Conservation (phyloP, 75 land plant genomes). For the Pinus albicaulis region DNA sequence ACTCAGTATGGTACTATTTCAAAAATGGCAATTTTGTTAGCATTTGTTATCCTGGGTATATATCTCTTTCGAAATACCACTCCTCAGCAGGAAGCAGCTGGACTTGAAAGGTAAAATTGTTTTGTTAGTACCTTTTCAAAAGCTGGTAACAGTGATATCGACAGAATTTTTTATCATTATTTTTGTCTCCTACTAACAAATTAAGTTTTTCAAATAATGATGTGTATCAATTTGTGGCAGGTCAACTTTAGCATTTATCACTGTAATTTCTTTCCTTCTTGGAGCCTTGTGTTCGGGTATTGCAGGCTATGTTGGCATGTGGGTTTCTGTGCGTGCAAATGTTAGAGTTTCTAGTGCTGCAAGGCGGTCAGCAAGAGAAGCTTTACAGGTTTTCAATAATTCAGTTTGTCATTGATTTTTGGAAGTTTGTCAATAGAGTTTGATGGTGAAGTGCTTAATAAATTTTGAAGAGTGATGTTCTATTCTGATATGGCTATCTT, state of each 20-base stretch:
- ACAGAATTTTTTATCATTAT: neutral
- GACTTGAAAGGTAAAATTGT: conserved; percentile 65
- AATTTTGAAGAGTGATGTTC: neutral
- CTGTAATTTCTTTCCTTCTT: conserved; percentile 87
- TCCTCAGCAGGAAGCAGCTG: conserved; percentile 92
- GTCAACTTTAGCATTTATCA: conserved; percentile 77
- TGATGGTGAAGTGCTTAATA: neutral
- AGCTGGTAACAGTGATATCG: conserved; percentile 4
- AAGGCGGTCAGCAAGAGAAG: conserved; percentile 95
- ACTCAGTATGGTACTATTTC: conserved; percentile 98
- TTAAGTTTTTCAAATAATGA: neutral
- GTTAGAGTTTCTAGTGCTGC: conserved; percentile 98
- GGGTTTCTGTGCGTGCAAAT: conserved; percentile 99
- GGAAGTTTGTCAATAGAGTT: neutral
- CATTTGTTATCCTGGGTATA: conserved; percentile 72
- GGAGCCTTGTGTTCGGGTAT: conserved; percentile 97
- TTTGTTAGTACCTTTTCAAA: neutral
- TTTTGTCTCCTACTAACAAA: neutral
- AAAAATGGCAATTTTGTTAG: conserved; percentile 89
- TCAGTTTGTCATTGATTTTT: neutral
- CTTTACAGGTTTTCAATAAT: conserved; percentile 65
- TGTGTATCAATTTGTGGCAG: conserved; percentile 34
- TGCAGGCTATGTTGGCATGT: conserved; percentile 99
- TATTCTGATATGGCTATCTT: conserved; percentile 4
- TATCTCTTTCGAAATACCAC: conserved; percentile 82